These are phyloP conservation scores for Aureobasidium sp. DNA, from an alignment of 2,329 filamentous ascomycete species.

Conservation along the genomic window DNA sequence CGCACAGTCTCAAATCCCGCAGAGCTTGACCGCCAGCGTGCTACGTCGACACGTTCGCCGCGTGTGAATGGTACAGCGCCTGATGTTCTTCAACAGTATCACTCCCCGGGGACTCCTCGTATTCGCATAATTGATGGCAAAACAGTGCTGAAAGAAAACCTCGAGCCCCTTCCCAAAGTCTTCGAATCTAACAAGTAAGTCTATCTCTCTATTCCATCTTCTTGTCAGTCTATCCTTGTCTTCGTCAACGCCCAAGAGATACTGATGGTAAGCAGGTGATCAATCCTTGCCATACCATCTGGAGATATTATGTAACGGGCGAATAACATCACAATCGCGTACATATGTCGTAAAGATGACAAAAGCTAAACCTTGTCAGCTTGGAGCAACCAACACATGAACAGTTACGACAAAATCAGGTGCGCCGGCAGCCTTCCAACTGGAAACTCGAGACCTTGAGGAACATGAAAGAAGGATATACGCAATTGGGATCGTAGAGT, in stretches of 20 bases:
- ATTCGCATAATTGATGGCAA: slow-evolving; percentile 15
- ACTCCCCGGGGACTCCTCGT: slow-evolving; percentile 13
- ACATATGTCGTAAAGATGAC: not conserved
- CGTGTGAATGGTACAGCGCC: not conserved
- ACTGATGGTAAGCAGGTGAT: slow-evolving; percentile 7
- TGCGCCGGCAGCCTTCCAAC: not conserved
- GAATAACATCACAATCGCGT: not conserved
- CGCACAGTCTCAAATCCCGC: not conserved
- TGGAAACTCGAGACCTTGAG: not conserved
- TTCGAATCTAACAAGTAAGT: slow-evolving; percentile 7
- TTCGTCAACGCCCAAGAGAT: not conserved
- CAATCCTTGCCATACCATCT: not conserved
- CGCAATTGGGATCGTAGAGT: not conserved
- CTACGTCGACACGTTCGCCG: not conserved
- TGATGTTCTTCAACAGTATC: not conserved
- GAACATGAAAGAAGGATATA: not conserved
- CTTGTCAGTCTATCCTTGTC: slow-evolving; percentile 7
- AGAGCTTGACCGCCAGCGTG: not conserved
- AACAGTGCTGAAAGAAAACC: slow-evolving; percentile 14
- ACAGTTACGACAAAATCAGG: not conserved
- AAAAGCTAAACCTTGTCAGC: not conserved
- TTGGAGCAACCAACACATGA: not conserved
- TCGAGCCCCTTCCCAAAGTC: slow-evolving; percentile 8
- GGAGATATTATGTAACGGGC: not conserved
- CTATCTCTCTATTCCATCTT: not conserved